A percentile compares a stretch with the other conserved stretches of the same genome.
phyloP scores from a whole-genome alignment of 177 flowering plant species.

The Vitis hybrid region DNA sequence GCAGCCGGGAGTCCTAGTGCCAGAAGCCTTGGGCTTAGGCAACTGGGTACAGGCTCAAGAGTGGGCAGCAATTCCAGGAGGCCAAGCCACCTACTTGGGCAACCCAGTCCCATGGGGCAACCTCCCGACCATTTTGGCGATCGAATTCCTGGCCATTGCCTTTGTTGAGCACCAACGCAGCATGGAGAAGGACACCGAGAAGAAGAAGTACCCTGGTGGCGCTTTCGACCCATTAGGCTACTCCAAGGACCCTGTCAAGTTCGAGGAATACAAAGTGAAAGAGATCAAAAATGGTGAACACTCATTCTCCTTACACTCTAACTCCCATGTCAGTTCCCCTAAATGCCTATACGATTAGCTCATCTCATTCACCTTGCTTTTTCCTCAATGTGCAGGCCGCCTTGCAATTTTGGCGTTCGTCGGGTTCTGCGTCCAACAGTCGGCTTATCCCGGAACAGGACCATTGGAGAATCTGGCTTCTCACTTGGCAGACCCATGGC shows the following conservation, averaged over 20 bases:
- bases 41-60: constrained; percentile 99
- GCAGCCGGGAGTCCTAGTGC: constrained; percentile 95
- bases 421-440: constrained; percentile 91
- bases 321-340: neutral
- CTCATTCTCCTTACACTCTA: neutral
- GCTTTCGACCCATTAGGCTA: constrained; percentile 94
- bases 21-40: constrained; percentile 96
- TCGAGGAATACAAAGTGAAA: constrained; percentile 83
- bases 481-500: constrained; percentile 99
- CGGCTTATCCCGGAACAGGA: constrained; percentile 95
- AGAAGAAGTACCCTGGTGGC: constrained; percentile 98
- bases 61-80: constrained; percentile 95
- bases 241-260: constrained; percentile 93
- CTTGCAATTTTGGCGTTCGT: constrained; percentile 93
- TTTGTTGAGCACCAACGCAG: constrained; percentile 96
- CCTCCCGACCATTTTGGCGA: constrained; percentile 80
- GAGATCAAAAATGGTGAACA: constrained; percentile 84
- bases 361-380: too few relatives aligned
- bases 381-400: constrained; percentile 45
- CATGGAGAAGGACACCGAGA: constrained; percentile 95
- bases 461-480: constrained; percentile 96
- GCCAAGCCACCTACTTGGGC: constrained; percentile 95
- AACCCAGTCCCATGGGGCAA: constrained; percentile 99
- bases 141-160: constrained; percentile 83
- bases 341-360: neutral